Base-by-base conservation (phyloP, 129 eudicot species). In the Arctium minus region DNA sequence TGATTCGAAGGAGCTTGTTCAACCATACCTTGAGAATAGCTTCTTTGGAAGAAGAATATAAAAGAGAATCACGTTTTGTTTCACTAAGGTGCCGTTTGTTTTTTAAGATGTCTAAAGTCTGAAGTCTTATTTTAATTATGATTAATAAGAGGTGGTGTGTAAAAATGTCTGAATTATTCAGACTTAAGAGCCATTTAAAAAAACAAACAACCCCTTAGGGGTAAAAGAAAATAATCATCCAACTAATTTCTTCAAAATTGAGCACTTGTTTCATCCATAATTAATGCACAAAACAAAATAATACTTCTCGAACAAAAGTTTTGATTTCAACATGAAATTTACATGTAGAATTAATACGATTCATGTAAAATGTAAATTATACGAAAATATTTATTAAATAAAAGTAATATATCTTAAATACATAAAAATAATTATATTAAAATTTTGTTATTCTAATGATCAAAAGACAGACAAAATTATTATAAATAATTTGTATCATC, bases 41-140 rank as follows among this genome's bases (percentile, higher is more conserved):
- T 86, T 81, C 86, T 73, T 79, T 90, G 7, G 78, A 81, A 81
- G 70, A 68, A 62, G 82, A 88, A 90, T 53, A 91, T 91, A 18
- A 88, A 90, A 83, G 91, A 83, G 82, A 90, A 88, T 36, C 93
- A 86, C 70, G 80, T 90, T 70, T 90, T 89, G 7, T 90, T 90
- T 76, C 91, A 90, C 18, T 79, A 89, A 86, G 89, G 75, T n/a
- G n/a, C n/a, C n/a, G n/a, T n/a, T n/a, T n/a, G n/a, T n/a, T n/a
- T n/a, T n/a, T n/a, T n/a, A n/a, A n/a, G n/a, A n/a, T n/a, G n/a
- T n/a, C n/a, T n/a, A n/a, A n/a, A n/a, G n/a, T n/a, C n/a, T n/a
- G n/a, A n/a, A n/a, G n/a, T n/a, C n/a, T n/a, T n/a, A n/a, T n/a
- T n/a, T n/a, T n/a, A n/a, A n/a, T n/a, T n/a, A n/a, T n/a, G n/a